phyloP scores from a whole-genome alignment of 2,329 filamentous ascomycete genomes.

The Diplocarpon rosae region DNA sequence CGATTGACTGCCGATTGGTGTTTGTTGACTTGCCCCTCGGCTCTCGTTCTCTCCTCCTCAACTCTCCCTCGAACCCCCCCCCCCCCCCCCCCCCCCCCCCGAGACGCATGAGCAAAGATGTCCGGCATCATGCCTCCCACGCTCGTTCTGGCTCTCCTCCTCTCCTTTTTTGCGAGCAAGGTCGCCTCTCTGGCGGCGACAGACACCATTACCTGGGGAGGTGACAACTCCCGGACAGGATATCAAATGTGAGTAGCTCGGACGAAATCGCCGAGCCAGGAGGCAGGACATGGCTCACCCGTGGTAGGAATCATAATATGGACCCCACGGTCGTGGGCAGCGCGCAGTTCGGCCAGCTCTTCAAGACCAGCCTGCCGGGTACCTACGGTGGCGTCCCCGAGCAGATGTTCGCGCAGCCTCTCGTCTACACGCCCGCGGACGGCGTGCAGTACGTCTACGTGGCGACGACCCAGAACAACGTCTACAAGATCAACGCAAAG shows the following conservation, averaged over 20 bases:
- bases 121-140: slow-evolving; percentile 12
- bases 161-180: slow-evolving; percentile 15
- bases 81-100: too few relatives aligned
- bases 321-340: slow-evolving; percentile 46
- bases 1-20: too few relatives aligned
- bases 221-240: slow-evolving; percentile 41
- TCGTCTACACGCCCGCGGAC: slow-evolving; percentile 40
- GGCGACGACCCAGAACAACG: slow-evolving; percentile 46
- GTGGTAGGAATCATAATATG: slow-evolving; percentile 45
- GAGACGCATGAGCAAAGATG: slow-evolving; percentile 4
- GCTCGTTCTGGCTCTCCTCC: slow-evolving; percentile 14
- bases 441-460: slow-evolving; percentile 42
- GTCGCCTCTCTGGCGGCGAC: slow-evolving; percentile 19
- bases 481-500: slow-evolving; percentile 45
- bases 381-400: slow-evolving; percentile 38
- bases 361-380: slow-evolving; percentile 40
- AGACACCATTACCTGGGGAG: slow-evolving; percentile 45
- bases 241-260: slow-evolving; percentile 37
- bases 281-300: too few relatives aligned
- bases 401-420: slow-evolving; percentile 40
- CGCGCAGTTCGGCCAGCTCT: slow-evolving; percentile 43
- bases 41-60: too few relatives aligned
- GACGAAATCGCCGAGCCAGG: too few relatives aligned
- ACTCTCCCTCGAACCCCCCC: not conserved
- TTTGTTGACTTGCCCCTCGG: too few relatives aligned